Conservation (phyloP, 768 basidiomycete species). For the Hypholoma sublateritium region DNA sequence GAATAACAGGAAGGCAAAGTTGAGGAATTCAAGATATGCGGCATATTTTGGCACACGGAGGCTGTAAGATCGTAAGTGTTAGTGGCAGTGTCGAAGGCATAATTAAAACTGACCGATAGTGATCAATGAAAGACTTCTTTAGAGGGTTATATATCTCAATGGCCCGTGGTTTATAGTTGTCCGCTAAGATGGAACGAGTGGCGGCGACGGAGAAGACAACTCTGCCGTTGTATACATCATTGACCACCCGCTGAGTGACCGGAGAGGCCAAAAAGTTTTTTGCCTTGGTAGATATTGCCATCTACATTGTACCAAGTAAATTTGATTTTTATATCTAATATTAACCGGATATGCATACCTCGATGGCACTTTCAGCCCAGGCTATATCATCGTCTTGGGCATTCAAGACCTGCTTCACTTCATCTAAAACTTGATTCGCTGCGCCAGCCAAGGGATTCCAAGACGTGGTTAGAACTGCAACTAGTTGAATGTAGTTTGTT, state of each 20-base stretch:
- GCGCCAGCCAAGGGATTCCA: slow-evolving; percentile 89
- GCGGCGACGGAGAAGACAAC: slow-evolving; percentile 65
- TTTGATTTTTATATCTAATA: neutral
- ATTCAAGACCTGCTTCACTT: slow-evolving; percentile 59
- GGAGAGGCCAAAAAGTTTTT: slow-evolving; percentile 84
- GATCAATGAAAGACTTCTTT: slow-evolving; percentile 74
- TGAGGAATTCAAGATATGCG: slow-evolving; percentile 74
- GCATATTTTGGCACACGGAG: slow-evolving; percentile 83
- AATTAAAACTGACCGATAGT: slow-evolving; percentile 58
- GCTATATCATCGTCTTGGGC: slow-evolving; percentile 62
- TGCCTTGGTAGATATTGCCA: slow-evolving; percentile 84
- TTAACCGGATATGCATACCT: slow-evolving; percentile 49
- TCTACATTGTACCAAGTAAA: slow-evolving; percentile 37
- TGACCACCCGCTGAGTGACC: slow-evolving; percentile 83
- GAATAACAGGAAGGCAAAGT: slow-evolving; percentile 65
- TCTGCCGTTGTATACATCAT: slow-evolving; percentile 83
- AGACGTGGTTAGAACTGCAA: slow-evolving; percentile 74
- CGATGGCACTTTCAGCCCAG: slow-evolving; percentile 79
- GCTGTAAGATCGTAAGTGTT: slow-evolving; percentile 29
- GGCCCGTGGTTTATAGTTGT: slow-evolving; percentile 82
- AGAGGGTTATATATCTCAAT: slow-evolving; percentile 73
- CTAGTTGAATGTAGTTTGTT: slow-evolving; percentile 70
- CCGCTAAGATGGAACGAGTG: slow-evolving; percentile 77
- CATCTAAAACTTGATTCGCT: slow-evolving; percentile 59
- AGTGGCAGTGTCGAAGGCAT: neutral